A percentile compares a stretch with the other conserved stretches of the same genome.
These are phyloP conservation scores for Quercus lobata DNA, from an alignment of 331 rosid genomes.

Conservation along the genomic window DNA sequence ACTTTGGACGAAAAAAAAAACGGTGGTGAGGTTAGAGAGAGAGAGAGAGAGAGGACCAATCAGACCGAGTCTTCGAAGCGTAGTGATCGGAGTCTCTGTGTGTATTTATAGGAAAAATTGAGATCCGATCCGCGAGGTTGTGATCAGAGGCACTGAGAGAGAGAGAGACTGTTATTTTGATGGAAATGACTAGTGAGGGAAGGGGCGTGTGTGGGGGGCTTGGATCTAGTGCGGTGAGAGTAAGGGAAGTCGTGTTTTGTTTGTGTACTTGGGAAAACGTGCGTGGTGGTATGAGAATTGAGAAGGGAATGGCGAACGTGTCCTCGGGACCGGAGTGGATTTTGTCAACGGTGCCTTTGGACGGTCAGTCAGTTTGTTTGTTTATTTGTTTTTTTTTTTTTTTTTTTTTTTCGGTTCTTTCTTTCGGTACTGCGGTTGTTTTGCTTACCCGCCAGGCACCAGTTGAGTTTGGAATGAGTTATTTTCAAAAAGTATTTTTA, in stretches of 20 bases:
- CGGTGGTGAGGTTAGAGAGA: not conserved
- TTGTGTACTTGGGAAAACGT: constrained; percentile 19
- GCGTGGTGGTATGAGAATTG: constrained; percentile 6
- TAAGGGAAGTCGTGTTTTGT: constrained; percentile 16
- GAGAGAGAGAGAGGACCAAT: not conserved
- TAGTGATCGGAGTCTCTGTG: constrained; percentile 42
- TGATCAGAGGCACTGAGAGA: constrained; percentile 25
- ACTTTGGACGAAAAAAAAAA: not conserved
- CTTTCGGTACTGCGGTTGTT: not conserved
- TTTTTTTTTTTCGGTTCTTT: not conserved
- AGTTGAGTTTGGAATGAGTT: too few relatives aligned
- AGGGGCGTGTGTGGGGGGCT: not conserved
- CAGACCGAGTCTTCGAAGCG: constrained; percentile 36
- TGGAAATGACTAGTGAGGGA: not conserved
- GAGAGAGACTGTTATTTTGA: not conserved
- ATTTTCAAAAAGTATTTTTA: too few relatives aligned
- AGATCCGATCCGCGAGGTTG: constrained; percentile 80
- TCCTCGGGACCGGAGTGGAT: not conserved
- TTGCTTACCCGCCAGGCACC: not conserved
- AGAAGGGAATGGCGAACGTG: constrained; percentile 16
- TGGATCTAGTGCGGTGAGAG: constrained; percentile 40
- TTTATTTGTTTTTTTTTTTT: not conserved
- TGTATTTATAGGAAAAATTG: not conserved
- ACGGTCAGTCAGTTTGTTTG: not conserved
- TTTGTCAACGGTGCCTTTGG: constrained; percentile 16